A percentile compares a stretch with the other conserved stretches of the same genome.
Evolutionary conservation across 768 basidiomycete species (phyloP).

Genomic region (Mycena vitilis): DNA sequence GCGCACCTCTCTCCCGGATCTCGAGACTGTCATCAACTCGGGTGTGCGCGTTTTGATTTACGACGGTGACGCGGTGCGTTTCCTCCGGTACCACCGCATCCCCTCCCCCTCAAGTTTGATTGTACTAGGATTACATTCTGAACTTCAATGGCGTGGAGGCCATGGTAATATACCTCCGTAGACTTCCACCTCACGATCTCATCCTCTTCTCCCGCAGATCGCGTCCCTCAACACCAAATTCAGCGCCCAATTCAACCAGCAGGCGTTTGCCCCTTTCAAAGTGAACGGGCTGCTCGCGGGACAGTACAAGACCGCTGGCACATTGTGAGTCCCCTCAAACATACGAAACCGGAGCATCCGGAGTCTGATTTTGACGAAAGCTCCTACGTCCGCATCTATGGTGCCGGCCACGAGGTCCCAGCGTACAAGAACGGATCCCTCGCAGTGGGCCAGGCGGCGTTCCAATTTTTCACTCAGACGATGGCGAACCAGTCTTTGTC

Average conservation of each 20-base stretch:
- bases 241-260: constrained; percentile 52
- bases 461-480: constrained; percentile 26
- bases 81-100: constrained; percentile 56
- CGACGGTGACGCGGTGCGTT: constrained; percentile 66
- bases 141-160: constrained; percentile 69
- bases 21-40: constrained; percentile 69
- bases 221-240: constrained; percentile 60
- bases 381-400: constrained; percentile 55
- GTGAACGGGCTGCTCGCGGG: constrained; percentile 64
- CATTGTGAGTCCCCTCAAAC: constrained; percentile 37
- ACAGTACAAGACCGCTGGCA: constrained; percentile 69
- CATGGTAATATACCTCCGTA: constrained; percentile 51
- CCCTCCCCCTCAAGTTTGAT: constrained; percentile 26
- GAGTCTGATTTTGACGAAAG: neutral
- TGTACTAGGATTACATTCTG: constrained; percentile 62
- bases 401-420: constrained; percentile 45
- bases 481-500: constrained; percentile 26
- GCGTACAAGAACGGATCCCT: constrained; percentile 39
- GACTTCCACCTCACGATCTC: neutral
- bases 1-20: constrained; percentile 49
- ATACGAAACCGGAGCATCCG: neutral
- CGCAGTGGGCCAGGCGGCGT: constrained; percentile 20
- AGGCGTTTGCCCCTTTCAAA: constrained; percentile 59
- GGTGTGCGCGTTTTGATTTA: constrained; percentile 60
- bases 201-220: constrained; percentile 33